Conservation (phyloP, 2,329 filamentous ascomycete genomes). For the Sporothrix globosa region DNA sequence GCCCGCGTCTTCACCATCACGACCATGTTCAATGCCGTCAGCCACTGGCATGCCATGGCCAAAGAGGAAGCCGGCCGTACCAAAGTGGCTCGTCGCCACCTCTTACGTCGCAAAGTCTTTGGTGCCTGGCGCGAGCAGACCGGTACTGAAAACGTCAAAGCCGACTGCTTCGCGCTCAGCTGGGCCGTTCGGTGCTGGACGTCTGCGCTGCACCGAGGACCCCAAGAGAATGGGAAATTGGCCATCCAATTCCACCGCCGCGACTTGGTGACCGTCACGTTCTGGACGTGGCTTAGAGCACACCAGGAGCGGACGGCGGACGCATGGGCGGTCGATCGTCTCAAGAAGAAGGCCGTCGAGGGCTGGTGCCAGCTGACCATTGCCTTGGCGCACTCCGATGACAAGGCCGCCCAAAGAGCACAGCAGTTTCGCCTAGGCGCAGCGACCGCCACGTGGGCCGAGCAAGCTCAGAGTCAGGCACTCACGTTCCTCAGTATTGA, state of each 20-base stretch:
- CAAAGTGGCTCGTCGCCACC: conserved; percentile 68
- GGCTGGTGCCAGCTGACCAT: conserved; percentile 37
- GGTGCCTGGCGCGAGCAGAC: conserved; percentile 70
- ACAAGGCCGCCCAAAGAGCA: conserved; percentile 33
- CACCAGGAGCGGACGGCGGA: conserved; percentile 39
- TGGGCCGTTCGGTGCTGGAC: conserved; percentile 41
- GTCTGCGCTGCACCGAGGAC: conserved; percentile 37
- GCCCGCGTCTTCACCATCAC: conserved; percentile 66
- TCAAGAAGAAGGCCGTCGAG: conserved; percentile 27
- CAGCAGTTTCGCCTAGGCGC: conserved; percentile 36
- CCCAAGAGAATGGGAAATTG: conserved; percentile 35
- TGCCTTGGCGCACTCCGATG: conserved; percentile 22
- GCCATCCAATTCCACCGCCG: conserved; percentile 42
- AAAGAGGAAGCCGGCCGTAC: conserved; percentile 68
- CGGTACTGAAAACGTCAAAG: conserved; percentile 59
- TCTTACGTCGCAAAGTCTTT: conserved; percentile 70
- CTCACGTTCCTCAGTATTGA: conserved; percentile 28
- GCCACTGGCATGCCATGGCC: conserved; percentile 69
- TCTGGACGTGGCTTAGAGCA: conserved; percentile 43
- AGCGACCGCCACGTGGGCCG: conserved; percentile 30
- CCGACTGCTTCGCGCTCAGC: conserved; percentile 44
- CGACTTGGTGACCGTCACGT: conserved; percentile 40
- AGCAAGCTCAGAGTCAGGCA: conserved; percentile 26
- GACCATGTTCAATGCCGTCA: conserved; percentile 65
- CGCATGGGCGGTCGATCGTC: conserved; percentile 32